Evolutionary conservation across 345 rosid species (phyloP), one percentile per base, ranked within the genome.

Genomic region (Eucalyptus curtisii): DNA sequence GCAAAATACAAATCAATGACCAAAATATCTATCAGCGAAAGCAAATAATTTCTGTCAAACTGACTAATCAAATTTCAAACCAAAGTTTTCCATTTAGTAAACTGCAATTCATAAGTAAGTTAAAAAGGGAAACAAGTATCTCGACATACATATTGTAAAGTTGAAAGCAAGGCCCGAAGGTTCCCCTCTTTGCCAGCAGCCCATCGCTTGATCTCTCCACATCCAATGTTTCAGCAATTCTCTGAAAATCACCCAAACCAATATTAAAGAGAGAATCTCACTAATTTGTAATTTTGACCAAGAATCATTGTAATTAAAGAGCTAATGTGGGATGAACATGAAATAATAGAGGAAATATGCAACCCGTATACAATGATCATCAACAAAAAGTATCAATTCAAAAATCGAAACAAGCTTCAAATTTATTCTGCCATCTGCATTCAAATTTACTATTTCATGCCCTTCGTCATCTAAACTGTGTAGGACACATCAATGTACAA

Each of bases 201-300:
- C 99, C 99, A 98, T 88, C 99, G 96, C 95, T 91, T 97, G 92
- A 98, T 95, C 95, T n/a, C n/a, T 98, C 99, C 86, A 87, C 89
- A 93, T 98, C 99, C 88, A 97, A 89, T 48, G 99, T 93, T 92
- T 92, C 99, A 40, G 93, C 93, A 87, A 97, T 93, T 87, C 99
- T 96, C 99, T 97, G 96, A 86, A 94, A 92, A 48, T 68, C 80
- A 37, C 27, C 68, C 89, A 61, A 85, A 11, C 47, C 3, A 55
- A 86, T 49, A 61, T 89, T 49, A 76, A 53, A 57, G 16, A 66
- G 17, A 40, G 61, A 87, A 90, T 14, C 53, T 30, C 89, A 59
- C 76, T 79, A 17, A 87, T 33, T 66, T 48, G 86, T 44, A 52
- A 80, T 49, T 64, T 84, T 66, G 82, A 33, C 53, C 79, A 55